phyloP scores from a whole-genome alignment of 805 yeast genomes.

The Candida yuanshanica region DNA sequence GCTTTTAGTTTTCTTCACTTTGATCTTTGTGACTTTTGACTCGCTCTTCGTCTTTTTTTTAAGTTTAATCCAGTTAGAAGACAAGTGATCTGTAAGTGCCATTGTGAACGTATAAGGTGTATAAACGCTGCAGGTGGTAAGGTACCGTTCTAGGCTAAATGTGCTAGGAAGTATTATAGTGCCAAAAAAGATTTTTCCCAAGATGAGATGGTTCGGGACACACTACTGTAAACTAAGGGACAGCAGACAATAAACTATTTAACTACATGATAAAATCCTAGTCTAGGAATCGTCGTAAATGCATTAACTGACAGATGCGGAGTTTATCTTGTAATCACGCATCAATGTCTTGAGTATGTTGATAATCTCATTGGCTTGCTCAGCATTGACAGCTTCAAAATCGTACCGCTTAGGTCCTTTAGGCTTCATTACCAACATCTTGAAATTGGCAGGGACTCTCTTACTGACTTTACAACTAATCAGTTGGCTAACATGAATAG shows the following conservation, averaged over 20 bases:
- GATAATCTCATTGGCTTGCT: constrained; percentile 70
- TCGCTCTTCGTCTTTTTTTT: constrained; percentile 1
- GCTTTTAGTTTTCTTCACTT: not conserved
- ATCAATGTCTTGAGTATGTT: constrained; percentile 56
- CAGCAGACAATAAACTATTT: not conserved
- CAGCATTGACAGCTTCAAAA: constrained; percentile 62
- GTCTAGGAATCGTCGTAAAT: too few species aligned
- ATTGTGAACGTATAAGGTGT: constrained; percentile 1
- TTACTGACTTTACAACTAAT: constrained; percentile 68
- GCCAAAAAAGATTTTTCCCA: not conserved
- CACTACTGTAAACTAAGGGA: not conserved
- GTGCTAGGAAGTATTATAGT: too few species aligned
- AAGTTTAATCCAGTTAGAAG: constrained; percentile 9
- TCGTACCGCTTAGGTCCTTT: constrained; percentile 78
- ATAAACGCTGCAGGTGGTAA: too few species aligned
- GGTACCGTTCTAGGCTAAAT: too few species aligned
- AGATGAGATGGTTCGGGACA: not conserved
- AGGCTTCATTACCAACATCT: constrained; percentile 66
- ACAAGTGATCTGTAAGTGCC: constrained; percentile 7
- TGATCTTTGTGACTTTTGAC: not conserved
- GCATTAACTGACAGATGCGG: constrained; percentile 2
- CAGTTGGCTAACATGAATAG: constrained; percentile 80
- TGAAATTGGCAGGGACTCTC: constrained; percentile 73
- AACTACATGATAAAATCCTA: not conserved
- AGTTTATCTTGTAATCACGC: constrained; percentile 45